Conservation (phyloP, 208 protist genomes). For the Vickermania spadyakhi region DNA sequence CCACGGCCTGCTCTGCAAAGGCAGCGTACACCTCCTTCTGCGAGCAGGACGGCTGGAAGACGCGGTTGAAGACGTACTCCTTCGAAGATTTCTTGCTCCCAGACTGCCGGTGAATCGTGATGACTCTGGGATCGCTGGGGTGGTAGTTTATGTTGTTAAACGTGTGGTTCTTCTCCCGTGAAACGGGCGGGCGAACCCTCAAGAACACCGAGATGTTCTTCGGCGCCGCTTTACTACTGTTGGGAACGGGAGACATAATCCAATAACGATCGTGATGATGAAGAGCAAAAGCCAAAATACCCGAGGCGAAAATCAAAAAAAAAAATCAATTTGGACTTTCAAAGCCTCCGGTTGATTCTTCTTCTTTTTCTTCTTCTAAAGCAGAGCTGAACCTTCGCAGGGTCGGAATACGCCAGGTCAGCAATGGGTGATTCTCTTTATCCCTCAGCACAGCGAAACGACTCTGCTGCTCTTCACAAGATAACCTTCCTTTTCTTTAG, state of each 20-base stretch:
- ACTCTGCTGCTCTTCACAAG: no score
- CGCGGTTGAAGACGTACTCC: slow-evolving; percentile 60
- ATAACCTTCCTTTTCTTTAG: no score
- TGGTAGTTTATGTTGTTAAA: slow-evolving; percentile 69
- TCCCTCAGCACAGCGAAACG: no score
- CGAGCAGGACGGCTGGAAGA: slow-evolving; percentile 34
- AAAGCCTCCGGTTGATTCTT: no score
- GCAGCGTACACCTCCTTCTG: slow-evolving; percentile 74
- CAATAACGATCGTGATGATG: no score
- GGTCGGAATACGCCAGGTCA: no score
- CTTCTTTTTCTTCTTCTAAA: no score
- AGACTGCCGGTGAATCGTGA: slow-evolving; percentile 42
- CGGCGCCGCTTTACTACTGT: slow-evolving; percentile 41
- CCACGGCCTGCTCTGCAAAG: slow-evolving; percentile 68
- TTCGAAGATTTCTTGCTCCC: slow-evolving; percentile 29
- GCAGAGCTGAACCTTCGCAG: no score
- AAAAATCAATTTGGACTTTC: no score
- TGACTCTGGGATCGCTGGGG: slow-evolving; percentile 23
- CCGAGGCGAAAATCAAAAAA: no score
- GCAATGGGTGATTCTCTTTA: no score
- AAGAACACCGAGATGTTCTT: slow-evolving; percentile 86
- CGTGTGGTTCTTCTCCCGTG: slow-evolving; percentile 56
- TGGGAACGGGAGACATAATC: slow-evolving; percentile 34
- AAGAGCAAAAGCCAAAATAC: no score
- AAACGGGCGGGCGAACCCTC: slow-evolving; percentile 64